Base-by-base conservation (phyloP, 257 asterid genomes). In the Nicotiana sylvestris region DNA sequence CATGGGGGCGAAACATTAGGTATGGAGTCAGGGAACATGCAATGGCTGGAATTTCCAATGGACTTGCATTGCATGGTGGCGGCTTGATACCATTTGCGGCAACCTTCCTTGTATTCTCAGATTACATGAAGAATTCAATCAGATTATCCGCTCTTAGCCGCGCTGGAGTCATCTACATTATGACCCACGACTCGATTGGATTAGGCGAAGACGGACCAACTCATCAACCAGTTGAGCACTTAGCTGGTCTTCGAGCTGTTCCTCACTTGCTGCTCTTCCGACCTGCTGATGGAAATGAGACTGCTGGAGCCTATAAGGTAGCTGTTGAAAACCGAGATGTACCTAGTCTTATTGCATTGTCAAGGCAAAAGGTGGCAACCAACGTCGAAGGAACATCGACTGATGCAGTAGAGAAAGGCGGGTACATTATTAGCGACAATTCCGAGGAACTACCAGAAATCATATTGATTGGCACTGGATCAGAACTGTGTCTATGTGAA, bases 171-270 rank as follows among this genome's bases (percentile, higher is more conserved):
- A 83, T 89, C 84, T 90, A 87, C 72, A 25, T 90, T 83, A 77
- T 90, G 86, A 90, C 93, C 53, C 93, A 90, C 21, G 93, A 90
- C 85, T 90, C 91, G 0, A 85, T 90, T 3, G 92, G 94, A 6
- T 55, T 90, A 35, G 93, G 93, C 4, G 93, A 90, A 81, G 93
- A 89, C 1, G 93, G 93, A 78, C 90, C 92, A 4, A 90, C 92
- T 12, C 94, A 90, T 87, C 94, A 90, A 76, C 94, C 94, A 0
- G 86, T 90, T 4, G 94, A 87, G 90, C 94, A 90, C 77, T 90
- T 90, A 5, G 88, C 87, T 13, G 90, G 94, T 30, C 86, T 90
- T 27, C 83, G 94, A 16, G 92, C 94, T 68, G 82, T 90, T 66
- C 94, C 94, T 3, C 86, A 85, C 32, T 82, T 90, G 8, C 64